Evolutionary conservation across 805 yeast species (phyloP).

Genomic region (Starmerella sp.): DNA sequence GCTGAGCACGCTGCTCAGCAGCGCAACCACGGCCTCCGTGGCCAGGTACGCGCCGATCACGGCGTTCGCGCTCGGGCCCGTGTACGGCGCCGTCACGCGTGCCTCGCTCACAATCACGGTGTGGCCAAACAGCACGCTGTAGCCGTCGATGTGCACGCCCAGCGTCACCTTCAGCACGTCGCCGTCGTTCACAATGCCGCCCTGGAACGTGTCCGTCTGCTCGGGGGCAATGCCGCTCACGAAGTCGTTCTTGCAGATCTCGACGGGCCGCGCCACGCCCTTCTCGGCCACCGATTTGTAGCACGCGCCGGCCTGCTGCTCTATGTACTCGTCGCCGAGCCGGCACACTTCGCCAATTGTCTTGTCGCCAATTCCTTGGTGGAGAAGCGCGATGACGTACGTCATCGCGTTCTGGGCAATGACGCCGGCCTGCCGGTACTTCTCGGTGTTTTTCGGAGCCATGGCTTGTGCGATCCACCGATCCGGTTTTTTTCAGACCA

Average conservation of each 20-base stretch:
- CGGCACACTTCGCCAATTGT: slow-evolving; percentile 56
- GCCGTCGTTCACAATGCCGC: slow-evolving; percentile 50
- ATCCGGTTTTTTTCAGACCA: not conserved
- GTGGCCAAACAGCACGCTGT: slow-evolving; percentile 77
- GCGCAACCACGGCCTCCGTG: slow-evolving; percentile 67
- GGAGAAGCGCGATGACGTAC: slow-evolving; percentile 54
- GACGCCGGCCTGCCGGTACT: slow-evolving; percentile 82
- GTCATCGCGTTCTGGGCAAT: slow-evolving; percentile 71
- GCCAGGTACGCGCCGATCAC: slow-evolving; percentile 83
- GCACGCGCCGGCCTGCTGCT: slow-evolving; percentile 45
- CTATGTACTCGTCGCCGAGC: slow-evolving; percentile 66
- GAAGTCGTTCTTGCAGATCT: slow-evolving; percentile 72
- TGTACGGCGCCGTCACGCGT: slow-evolving; percentile 52
- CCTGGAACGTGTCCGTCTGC: slow-evolving; percentile 30
- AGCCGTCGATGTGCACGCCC: slow-evolving; percentile 93
- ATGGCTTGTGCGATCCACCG: not conserved
- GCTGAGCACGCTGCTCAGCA: slow-evolving; percentile 58
- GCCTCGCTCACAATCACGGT: slow-evolving; percentile 62
- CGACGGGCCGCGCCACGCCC: slow-evolving; percentile 88
- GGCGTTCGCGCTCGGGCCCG: slow-evolving; percentile 82
- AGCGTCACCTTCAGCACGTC: slow-evolving; percentile 75
- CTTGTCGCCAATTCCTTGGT: slow-evolving; percentile 55
- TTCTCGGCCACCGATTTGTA: slow-evolving; percentile 52
- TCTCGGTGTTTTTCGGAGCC: slow-evolving; percentile 38
- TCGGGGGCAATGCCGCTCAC: slow-evolving; percentile 80